Percentiles rank a stretch among this genome's conserved stretches.
These are phyloP conservation scores for Saksenaea vasiformis DNA, from an alignment of 371 early-diverging fungal genomes.

Conservation along the genomic window DNA sequence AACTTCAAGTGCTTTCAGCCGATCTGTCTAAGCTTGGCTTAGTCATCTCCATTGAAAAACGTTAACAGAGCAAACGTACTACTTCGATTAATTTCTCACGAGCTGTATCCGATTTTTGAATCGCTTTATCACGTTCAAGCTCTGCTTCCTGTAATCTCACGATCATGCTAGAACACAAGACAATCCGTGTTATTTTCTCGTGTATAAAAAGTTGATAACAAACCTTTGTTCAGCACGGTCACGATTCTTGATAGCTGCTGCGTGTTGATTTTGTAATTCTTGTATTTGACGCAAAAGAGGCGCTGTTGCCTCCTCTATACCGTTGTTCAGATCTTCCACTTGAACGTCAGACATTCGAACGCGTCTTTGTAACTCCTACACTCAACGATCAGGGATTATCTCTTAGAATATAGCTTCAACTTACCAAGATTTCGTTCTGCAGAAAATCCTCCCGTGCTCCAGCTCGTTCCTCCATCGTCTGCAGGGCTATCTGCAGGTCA, in stretches of 20 bases:
- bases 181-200: not conserved
- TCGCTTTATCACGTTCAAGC: conserved; percentile 29
- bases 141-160: conserved; percentile 52
- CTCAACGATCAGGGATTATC: not conserved
- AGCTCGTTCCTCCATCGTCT: conserved; percentile 61
- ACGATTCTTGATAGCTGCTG: conserved; percentile 57
- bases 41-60: not conserved
- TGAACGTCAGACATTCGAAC: conserved; percentile 63
- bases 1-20: conserved; percentile 24
- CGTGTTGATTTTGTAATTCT: conserved; percentile 65
- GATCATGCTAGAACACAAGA: conserved; percentile 37
- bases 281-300: conserved; percentile 75
- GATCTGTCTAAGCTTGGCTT: conserved; percentile 11
- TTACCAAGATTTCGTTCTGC: conserved; percentile 55
- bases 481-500: conserved; percentile 62
- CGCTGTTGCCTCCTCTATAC: conserved; percentile 58
- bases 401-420: not conserved
- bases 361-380: conserved; percentile 53
- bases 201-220: not conserved
- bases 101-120: conserved; percentile 30
- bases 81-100: conserved; percentile 22
- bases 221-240: conserved; percentile 67
- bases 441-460: conserved; percentile 65
- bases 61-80: conserved; percentile 12
- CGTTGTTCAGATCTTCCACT: conserved; percentile 57